These are phyloP conservation scores for Pseudonitzschia delicatissima DNA, from an alignment of 108 stramenopile genomes.

Conservation along the genomic window DNA sequence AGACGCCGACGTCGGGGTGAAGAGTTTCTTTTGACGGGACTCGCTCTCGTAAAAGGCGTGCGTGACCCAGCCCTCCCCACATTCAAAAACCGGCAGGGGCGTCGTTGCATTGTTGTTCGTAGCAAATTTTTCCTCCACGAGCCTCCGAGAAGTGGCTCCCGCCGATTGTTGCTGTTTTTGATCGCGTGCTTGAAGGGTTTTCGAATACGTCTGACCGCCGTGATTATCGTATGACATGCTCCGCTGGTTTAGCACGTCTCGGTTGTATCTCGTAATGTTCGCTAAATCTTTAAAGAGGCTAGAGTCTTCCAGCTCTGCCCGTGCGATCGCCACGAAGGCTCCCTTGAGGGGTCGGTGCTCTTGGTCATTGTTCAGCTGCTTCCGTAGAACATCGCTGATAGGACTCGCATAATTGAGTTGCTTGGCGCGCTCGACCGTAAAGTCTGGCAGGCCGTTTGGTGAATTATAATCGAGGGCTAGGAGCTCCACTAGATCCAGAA, in stretches of 20 bases:
- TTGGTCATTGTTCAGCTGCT: background rate
- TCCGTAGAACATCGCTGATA: background rate
- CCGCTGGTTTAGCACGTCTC: conserved; percentile 23
- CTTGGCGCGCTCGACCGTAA: no score
- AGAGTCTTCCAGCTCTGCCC: conserved; percentile 22
- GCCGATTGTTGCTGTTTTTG: background rate
- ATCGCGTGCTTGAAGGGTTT: background rate
- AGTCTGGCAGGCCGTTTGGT: background rate
- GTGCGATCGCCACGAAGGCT: conserved; percentile 31
- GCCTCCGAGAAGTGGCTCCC: no score
- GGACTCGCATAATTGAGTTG: background rate
- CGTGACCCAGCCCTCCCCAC: conserved; percentile 43
- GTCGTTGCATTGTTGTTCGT: background rate
- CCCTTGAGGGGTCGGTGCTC: conserved; percentile 4
- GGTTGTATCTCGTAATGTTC: conserved; percentile 39
- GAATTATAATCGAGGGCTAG: conserved; percentile 17
- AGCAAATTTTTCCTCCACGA: background rate
- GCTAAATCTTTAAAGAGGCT: background rate
- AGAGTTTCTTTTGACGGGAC: background rate
- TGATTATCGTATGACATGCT: conserved; percentile 12
- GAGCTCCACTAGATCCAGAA: conserved; percentile 43
- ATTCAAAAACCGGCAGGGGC: conserved; percentile 57
- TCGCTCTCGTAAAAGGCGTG: conserved; percentile 22
- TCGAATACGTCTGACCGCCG: background rate
- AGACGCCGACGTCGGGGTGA: background rate